phyloP scores from a whole-genome alignment of 2,329 filamentous ascomycete species.

The Fusarium devonianum region DNA sequence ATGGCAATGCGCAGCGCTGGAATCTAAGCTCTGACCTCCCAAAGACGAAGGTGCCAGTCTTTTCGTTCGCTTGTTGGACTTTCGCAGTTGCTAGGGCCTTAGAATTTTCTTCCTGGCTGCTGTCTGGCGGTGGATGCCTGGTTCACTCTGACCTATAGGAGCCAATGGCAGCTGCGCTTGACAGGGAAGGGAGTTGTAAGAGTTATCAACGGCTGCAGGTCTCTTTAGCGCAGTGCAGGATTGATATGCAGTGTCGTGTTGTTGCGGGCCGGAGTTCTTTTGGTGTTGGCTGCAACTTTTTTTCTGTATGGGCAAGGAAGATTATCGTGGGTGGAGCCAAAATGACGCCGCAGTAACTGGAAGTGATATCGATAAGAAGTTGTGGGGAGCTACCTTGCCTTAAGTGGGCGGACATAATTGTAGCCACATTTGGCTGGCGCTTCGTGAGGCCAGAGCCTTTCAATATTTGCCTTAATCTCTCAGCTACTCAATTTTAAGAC shows the following conservation, averaged over 20 bases:
- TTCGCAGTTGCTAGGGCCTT: slow-evolving; percentile 29
- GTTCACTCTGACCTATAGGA: slow-evolving; percentile 25
- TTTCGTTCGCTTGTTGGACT: slow-evolving; percentile 28
- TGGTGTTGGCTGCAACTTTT: slow-evolving; percentile 39
- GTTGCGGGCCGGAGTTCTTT: slow-evolving; percentile 33
- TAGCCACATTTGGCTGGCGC: too few species aligned
- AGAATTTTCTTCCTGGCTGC: slow-evolving; percentile 33
- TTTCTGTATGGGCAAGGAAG: slow-evolving; percentile 36
- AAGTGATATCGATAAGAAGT: slow-evolving; percentile 28
- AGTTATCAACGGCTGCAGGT: slow-evolving; percentile 34
- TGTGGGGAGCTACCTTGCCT: slow-evolving; percentile 12
- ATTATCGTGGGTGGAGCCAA: slow-evolving; percentile 35
- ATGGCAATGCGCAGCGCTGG: background rate
- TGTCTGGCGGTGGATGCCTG: slow-evolving; percentile 23
- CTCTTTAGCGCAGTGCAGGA: slow-evolving; percentile 34
- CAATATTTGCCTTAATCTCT: too few species aligned
- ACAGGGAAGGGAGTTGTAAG: slow-evolving; percentile 15
- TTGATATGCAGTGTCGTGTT: slow-evolving; percentile 34
- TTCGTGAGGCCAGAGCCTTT: too few species aligned
- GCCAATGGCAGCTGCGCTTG: slow-evolving; percentile 17
- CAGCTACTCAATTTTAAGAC: too few species aligned
- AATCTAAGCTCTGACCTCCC: background rate
- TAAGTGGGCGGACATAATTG: slow-evolving; percentile 36
- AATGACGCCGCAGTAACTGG: slow-evolving; percentile 16
- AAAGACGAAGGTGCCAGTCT: slow-evolving; percentile 12